Evolutionary conservation across 225 moss, liverwort and hornwort species (phyloP), one percentile per base, ranked within the genome.

Genomic region (Neckera pumila): DNA sequence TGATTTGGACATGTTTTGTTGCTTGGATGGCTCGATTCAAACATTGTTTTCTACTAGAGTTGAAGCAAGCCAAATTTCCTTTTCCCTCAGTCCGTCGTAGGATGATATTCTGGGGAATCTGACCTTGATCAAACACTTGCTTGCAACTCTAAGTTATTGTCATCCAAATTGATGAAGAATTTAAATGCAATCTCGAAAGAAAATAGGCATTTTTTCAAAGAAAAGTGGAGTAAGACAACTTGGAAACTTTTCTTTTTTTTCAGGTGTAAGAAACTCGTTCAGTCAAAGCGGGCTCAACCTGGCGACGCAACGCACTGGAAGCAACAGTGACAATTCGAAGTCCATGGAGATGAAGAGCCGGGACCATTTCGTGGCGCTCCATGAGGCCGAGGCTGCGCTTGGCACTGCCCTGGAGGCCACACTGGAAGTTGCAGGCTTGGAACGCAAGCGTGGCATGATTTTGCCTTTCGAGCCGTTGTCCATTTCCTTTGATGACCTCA

Each of bases 371-470:
- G 56, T 85, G 83, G 89, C 76, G 36, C 85, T 92, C 19, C 58
- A 86, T 28, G 78, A 90, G 58, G 87, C 84, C 53, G 93, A 93
- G 56, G 86, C 84, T 10, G 88, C 90, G 64, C 88, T 89, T 11
- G 92, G 89, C 38, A 82, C 88, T 57, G 89, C 92, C 30, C 75
- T 91, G 40, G 93, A 92, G 79, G 87, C 90, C 42, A 87, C 92
- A 38, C 86, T 86, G 38, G 90, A 89, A 87, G 87, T 86, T 54
- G 90, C 83, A 20, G 89, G 84, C 31, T 58, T 91, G 87, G 91
- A 92, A 65, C 81, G 87, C 84, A 94, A 94, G 90, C 92, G 91
- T 33, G 94, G 94, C 69, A 94, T 94, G 94, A 92, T 94, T 88
- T 74, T 94, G 79, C 94, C 94, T 15, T 94, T 94, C 86, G 91